Conservation (phyloP, 106 monocot species). For the Dactylorhiza incarnata region DNA sequence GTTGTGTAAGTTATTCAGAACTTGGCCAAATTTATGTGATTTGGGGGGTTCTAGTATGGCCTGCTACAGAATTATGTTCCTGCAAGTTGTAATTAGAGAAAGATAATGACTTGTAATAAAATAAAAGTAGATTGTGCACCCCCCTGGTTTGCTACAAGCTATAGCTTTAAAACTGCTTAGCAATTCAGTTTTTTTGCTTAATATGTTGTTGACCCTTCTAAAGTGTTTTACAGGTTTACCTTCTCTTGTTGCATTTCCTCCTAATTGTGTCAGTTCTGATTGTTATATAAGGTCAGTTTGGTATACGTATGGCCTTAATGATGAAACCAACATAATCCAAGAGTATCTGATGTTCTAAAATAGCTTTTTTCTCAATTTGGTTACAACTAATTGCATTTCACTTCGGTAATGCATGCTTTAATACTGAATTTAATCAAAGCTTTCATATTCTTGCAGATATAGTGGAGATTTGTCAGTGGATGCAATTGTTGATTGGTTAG, state of each 20-base stretch:
- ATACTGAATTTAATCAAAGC: neutral
- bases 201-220: neutral
- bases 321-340: neutral
- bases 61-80: no score
- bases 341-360: neutral
- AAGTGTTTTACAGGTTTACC: slow-evolving; percentile 60
- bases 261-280: no score
- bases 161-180: slow-evolving; percentile 3
- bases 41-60: no score
- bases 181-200: neutral
- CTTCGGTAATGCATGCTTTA: neutral
- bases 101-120: no score
- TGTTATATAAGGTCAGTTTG: no score
- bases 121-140: no score
- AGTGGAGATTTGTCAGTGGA: no score
- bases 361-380: neutral
- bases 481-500: neutral
- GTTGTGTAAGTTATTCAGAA: no score
- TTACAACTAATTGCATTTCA: neutral
- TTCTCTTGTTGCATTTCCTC: no score
- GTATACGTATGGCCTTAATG: neutral
- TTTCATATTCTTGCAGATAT: no score
- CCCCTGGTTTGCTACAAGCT: neutral
- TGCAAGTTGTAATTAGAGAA: no score
- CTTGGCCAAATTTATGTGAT: no score